Percentiles rank a stretch among this genome's conserved stretches.
phyloP scores from a whole-genome alignment of 2,329 filamentous ascomycete species.

The Pseudofabraea citricarpa region DNA sequence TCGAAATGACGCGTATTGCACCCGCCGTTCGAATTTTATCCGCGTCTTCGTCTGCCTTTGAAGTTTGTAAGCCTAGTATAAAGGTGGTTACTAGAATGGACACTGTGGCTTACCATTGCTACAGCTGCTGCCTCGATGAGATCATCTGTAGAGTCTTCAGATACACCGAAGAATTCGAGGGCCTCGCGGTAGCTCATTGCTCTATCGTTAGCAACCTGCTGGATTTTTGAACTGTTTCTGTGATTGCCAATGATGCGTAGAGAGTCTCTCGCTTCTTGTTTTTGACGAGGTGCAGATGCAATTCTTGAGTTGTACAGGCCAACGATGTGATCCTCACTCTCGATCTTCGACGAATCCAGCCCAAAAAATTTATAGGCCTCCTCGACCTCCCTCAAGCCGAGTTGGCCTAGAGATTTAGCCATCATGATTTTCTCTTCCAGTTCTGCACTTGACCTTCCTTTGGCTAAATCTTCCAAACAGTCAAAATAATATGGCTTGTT shows the following conservation, averaged over 20 bases:
- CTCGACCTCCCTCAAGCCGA: conserved; percentile 50
- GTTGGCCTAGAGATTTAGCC: conserved; percentile 53
- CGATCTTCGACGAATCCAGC: conserved; percentile 39
- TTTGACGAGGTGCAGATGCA: conserved; percentile 46
- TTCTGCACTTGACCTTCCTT: conserved; percentile 41
- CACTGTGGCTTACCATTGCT: conserved; percentile 21
- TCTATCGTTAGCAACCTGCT: conserved; percentile 48
- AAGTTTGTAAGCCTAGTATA: too few species aligned
- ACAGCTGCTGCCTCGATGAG: conserved; percentile 27
- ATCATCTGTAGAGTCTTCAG: conserved; percentile 23
- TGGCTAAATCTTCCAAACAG: conserved; percentile 56
- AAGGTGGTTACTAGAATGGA: too few species aligned
- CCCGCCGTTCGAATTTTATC: conserved; percentile 25
- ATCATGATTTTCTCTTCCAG: conserved; percentile 54
- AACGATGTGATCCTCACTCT: conserved; percentile 56
- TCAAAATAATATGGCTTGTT: conserved; percentile 59
- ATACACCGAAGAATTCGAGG: conserved; percentile 51
- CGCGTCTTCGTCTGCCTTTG: conserved; percentile 19
- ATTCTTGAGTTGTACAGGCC: conserved; percentile 56
- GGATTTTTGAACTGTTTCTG: conserved; percentile 52
- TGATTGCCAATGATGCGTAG: conserved; percentile 56
- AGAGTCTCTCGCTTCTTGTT: conserved; percentile 49
- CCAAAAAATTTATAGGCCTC: conserved; percentile 55
- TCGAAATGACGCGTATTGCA: conserved; percentile 25
- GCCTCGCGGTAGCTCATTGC: conserved; percentile 61